Evolutionary conservation across 352 stramenopile genomes (phyloP).

Genomic region (Plasmopara viticola): DNA sequence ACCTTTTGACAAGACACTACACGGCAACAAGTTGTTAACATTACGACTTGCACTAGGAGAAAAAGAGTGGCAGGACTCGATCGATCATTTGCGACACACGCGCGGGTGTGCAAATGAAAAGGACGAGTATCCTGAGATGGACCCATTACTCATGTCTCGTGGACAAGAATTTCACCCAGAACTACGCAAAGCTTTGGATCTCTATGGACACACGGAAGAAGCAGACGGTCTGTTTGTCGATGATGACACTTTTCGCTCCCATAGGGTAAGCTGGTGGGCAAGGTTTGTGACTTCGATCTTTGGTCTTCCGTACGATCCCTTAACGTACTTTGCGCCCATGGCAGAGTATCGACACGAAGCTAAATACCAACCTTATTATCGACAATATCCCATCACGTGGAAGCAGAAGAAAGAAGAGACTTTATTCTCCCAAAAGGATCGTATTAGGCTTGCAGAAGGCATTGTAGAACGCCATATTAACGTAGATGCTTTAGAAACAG

Average conservation of each 20-base stretch:
- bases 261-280: constrained; percentile 14
- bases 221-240: constrained; percentile 56
- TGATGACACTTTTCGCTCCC: constrained; percentile 33
- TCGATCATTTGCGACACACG: constrained; percentile 51
- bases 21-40: constrained; percentile 44
- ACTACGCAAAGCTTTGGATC: constrained; percentile 39
- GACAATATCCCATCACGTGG: constrained; percentile 74
- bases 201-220: constrained; percentile 74
- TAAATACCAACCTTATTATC: constrained; percentile 74
- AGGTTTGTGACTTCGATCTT: constrained; percentile 56
- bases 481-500: constrained; percentile 51
- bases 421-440: constrained; percentile 75
- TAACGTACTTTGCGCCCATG: constrained; percentile 77
- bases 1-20: constrained; percentile 50
- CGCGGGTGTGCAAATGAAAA: constrained; percentile 32
- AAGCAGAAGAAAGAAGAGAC: constrained; percentile 61
- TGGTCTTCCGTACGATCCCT: constrained; percentile 59
- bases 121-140: constrained; percentile 56
- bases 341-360: constrained; percentile 69
- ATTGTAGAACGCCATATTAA: constrained; percentile 81
- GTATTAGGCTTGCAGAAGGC: constrained; percentile 57
- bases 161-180: constrained; percentile 62
- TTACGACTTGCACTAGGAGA: constrained; percentile 51
- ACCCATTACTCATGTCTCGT: constrained; percentile 57
- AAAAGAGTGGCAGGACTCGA: constrained; percentile 36